Conservation (phyloP, 192 early-diverging fungal species). For the Podila epicladia region DNA sequence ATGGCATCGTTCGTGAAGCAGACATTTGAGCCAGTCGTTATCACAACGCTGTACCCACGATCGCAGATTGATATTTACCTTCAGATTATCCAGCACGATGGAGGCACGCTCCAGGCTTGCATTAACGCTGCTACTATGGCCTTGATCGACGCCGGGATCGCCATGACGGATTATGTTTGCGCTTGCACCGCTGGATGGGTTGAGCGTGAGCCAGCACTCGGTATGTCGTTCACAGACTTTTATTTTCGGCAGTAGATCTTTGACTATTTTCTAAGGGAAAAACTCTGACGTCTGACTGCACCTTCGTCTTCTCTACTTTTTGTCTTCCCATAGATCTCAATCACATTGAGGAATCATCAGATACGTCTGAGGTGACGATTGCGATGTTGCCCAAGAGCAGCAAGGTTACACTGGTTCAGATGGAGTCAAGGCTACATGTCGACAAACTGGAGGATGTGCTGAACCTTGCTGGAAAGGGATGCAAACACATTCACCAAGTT, state of each 20-base stretch:
- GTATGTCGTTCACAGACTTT: constrained; percentile 29
- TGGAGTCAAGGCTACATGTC: constrained; percentile 90
- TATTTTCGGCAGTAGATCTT: not conserved
- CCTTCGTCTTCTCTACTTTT: not conserved
- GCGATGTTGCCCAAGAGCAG: constrained; percentile 85
- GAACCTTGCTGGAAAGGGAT: constrained; percentile 74
- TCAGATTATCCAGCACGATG: constrained; percentile 94
- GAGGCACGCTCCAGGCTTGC: constrained; percentile 80
- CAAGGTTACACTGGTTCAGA: constrained; percentile 84
- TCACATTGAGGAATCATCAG: constrained; percentile 85
- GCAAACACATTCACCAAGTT: constrained; percentile 67
- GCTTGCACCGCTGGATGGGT: constrained; percentile 90
- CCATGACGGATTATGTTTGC: constrained; percentile 86
- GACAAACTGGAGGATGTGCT: constrained; percentile 76
- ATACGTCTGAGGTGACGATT: constrained; percentile 89
- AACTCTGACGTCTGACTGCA: not conserved
- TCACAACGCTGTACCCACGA: constrained; percentile 76
- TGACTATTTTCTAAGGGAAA: not conserved
- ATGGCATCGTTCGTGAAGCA: constrained; percentile 85
- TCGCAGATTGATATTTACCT: constrained; percentile 95
- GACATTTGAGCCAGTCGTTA: constrained; percentile 92
- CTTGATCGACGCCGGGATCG: constrained; percentile 82
- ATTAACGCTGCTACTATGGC: constrained; percentile 89
- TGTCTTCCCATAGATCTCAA: constrained; percentile 76
- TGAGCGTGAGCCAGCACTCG: constrained; percentile 77